phyloP scores from a whole-genome alignment of 805 yeast genomes.

The Metschnikowia orientalis region DNA sequence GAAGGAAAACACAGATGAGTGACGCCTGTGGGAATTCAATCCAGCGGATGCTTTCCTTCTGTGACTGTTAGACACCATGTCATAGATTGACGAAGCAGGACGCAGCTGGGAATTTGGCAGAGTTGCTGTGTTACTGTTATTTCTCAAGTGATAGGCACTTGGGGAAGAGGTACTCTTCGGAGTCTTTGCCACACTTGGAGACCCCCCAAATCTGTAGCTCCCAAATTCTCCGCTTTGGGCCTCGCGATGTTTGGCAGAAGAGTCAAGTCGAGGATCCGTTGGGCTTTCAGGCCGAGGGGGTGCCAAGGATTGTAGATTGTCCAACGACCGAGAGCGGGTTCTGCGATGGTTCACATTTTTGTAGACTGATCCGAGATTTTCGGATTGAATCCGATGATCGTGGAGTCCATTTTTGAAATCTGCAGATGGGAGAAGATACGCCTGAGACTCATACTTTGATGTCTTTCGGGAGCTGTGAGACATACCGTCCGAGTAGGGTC shows the following conservation, averaged over 20 bases:
- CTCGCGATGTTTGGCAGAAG: slow-evolving; percentile 8
- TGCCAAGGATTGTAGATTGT: slow-evolving; percentile 24
- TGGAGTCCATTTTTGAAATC: slow-evolving; percentile 12
- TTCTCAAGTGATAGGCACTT: slow-evolving; percentile 21
- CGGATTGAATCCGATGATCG: background rate
- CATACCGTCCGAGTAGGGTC: too few species aligned
- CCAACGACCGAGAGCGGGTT: slow-evolving; percentile 50
- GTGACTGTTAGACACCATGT: slow-evolving; percentile 30
- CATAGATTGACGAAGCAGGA: slow-evolving; percentile 51
- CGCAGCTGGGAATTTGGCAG: slow-evolving; percentile 22
- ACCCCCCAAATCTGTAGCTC: slow-evolving; percentile 32
- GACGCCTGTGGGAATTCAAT: slow-evolving; percentile 47
- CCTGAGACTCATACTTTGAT: slow-evolving; percentile 14
- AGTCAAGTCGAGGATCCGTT: slow-evolving; percentile 12
- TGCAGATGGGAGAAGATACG: slow-evolving; percentile 42
- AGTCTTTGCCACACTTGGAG: slow-evolving; percentile 7
- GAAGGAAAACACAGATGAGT: slow-evolving; percentile 57
- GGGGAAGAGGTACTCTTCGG: slow-evolving; percentile 5
- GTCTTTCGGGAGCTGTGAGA: slow-evolving; percentile 4
- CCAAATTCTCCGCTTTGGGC: slow-evolving; percentile 16
- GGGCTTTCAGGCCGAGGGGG: slow-evolving; percentile 6
- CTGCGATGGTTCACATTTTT: slow-evolving; percentile 33
- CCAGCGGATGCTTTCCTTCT: slow-evolving; percentile 30
- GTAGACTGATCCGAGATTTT: slow-evolving; percentile 6
- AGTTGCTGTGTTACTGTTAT: slow-evolving; percentile 14